These are phyloP conservation scores for Vitis hybrid DNA, from an alignment of 177 flowering plant genomes.

Conservation along the genomic window DNA sequence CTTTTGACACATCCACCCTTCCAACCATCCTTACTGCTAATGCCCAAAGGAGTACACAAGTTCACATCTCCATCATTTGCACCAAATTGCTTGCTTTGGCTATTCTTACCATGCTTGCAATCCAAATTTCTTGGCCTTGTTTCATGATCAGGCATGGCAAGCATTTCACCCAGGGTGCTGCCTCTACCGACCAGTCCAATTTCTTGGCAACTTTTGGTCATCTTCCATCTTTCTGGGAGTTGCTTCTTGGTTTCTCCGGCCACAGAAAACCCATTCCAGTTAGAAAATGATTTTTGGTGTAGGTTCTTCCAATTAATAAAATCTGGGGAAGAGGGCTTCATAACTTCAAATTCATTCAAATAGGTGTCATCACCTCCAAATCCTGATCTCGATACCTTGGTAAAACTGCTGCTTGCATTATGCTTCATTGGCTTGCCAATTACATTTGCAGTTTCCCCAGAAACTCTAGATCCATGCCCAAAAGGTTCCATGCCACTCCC, in stretches of 20 bases:
- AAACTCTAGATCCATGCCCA: constrained; percentile 5
- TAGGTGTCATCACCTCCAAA: not conserved
- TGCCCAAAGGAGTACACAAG: constrained; percentile 4
- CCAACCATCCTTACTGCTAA: constrained; percentile 3
- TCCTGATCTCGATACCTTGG: constrained; percentile 3
- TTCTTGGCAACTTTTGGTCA: constrained; percentile 10
- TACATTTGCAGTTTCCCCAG: constrained; percentile 6
- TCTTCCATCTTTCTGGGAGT: constrained; percentile 16
- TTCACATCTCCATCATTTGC: not conserved
- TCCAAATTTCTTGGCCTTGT: constrained; percentile 3
- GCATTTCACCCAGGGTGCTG: constrained; percentile 24
- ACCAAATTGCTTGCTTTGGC: not conserved
- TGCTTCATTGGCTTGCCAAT: not conserved
- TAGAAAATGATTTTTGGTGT: not conserved
- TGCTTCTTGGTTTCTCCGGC: constrained; percentile 13
- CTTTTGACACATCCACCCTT: not conserved
- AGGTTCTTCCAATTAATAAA: not conserved
- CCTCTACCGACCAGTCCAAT: constrained; percentile 9
- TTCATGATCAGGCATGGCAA: constrained; percentile 9
- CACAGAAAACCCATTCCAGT: constrained; percentile 9
- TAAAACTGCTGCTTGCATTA: not conserved
- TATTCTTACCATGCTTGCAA: constrained; percentile 8
- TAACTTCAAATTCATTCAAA: not conserved
- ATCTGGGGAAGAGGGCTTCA: not conserved
- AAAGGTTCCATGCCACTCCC: constrained; percentile 3